Percentiles rank a stretch among this genome's conserved stretches.
phyloP scores from a whole-genome alignment of 2,329 filamentous ascomycete species.

The Exophiala mesophila region DNA sequence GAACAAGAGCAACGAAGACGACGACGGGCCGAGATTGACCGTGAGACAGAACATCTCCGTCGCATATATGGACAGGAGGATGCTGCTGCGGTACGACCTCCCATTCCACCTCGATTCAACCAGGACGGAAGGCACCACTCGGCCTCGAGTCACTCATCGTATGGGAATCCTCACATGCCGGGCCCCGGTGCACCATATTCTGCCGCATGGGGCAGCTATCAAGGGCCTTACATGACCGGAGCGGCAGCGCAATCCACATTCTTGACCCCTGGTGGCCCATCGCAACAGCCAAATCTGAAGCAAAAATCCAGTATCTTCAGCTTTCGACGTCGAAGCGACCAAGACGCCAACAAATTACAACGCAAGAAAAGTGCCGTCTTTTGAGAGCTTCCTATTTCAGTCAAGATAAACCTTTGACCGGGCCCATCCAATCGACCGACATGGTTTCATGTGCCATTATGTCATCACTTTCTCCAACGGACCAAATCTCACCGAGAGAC shows the following conservation, averaged over 20 bases:
- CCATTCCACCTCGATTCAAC: conserved; percentile 17
- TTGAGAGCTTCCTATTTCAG: conserved; percentile 26
- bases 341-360: conserved; percentile 31
- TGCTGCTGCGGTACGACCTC: conserved; percentile 15
- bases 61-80: conserved; percentile 47
- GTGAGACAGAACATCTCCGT: conserved; percentile 70
- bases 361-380: conserved; percentile 47
- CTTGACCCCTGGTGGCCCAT: conserved; percentile 12
- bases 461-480: conserved; percentile 12
- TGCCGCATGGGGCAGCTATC: conserved; percentile 8
- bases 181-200: conserved; percentile 2
- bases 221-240: conserved; percentile 28
- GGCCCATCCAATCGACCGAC: too few relatives aligned
- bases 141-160: conserved; percentile 16
- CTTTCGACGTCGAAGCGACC: conserved; percentile 35
- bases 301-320: conserved; percentile 45
- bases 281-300: conserved; percentile 24
- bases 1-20: conserved; percentile 47
- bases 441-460: conserved; percentile 8
- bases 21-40: conserved; percentile 58
- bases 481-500: too few relatives aligned
- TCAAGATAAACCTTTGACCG: too few relatives aligned
- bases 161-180: conserved; percentile 16
- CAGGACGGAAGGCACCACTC: conserved; percentile 20
- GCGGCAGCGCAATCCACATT: conserved; percentile 22